Base-by-base conservation (phyloP, 1,284 basidiomycete species). In the Chalciporus sp. region DNA sequence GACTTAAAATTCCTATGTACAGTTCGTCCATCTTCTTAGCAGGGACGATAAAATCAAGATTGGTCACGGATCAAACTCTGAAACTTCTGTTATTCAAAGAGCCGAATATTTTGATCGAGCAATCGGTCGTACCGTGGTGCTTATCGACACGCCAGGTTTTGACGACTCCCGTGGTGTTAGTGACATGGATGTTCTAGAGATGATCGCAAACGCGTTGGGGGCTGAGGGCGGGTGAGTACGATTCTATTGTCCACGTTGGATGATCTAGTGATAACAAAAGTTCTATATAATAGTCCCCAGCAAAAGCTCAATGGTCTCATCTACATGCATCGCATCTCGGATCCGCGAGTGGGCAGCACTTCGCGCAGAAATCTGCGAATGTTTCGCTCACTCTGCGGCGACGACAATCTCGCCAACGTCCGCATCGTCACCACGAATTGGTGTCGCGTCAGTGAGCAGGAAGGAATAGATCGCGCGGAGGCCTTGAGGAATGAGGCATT, bases 271-370 rank as follows among this genome's bases (percentile, higher is more conserved):
- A 53, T 33, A 8, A n/a, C n/a, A n/a, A n/a, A n/a, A n/a, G n/a
- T n/a, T n/a, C n/a, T n/a, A n/a, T n/a, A n/a, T n/a, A n/a, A n/a
- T n/a, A n/a, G n/a, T n/a, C n/a, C n/a, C n/a, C n/a, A 33, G 6
- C 39, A 41, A 3, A 59, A 49, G 39, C 42, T 61, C 60, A 48
- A 69, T 11, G 77, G 77, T 0, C 65, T 80, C 49, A 70, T 80
- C 26, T 80, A 79, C 61, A 64, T 78, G 60, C 77, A 79, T 49
- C 70, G 74, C 2, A 79, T 79, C 48, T 70, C 74, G 26, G 77
- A 78, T 59, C 65, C 67, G 57, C 68, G 76, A 12, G 68, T 80
- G 52, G 72, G 73, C 12, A 76, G 77, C 7, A 72, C 73, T 41
- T 74, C 74, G 14, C 60, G 63, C 5, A 71, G 72, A 17, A 79